Base-by-base conservation (phyloP, 2,329 filamentous ascomycete species). In the Colletotrichum truncatum region DNA sequence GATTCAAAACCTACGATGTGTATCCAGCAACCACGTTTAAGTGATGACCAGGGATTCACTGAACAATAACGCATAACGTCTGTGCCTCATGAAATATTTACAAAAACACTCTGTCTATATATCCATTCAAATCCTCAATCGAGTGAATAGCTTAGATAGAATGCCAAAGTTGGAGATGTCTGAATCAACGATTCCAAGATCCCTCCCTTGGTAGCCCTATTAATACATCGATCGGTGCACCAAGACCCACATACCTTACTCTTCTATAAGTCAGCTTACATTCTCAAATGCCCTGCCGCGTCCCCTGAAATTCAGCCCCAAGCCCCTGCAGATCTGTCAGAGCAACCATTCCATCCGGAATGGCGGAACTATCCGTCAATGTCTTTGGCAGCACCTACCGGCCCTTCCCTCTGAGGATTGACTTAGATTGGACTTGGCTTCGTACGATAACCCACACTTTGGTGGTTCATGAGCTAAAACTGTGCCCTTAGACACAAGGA, bases 391-490 rank as follows among this genome's bases (percentile, higher is more conserved):
- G 26, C 23, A 26, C 21, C 8, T 12, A 25, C 25, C n/a, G 25
- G 43, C 23, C 43, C 26, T 23, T 28, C 26, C 46, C 12, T n/a
- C n/a, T 12, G 46, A 32, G n/a, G n/a, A 6, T 30, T 43, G 38
- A 26, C 38, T 55, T 32, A 30, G 5, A 14, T 28, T 38, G 41
- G 46, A 36, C 36, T 34, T 56, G 53, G 23, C 38, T 56, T 56
- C 53, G 53, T 46, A 56, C 53, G 53, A 56, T 45, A 26, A 56
- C 18, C 53, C 53, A 56, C 53, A 34, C n/a, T n/a, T 18, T n/a
- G 26, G 28, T 18, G 18, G 18, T 56, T 46, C 7, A 34, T 16
- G 38, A 36, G 11, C 21, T 7, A 32, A 21, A 49, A 32, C 21
- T 49, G 26, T 21, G 26, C 46, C 46, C 28, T 23, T 4, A 18